A percentile compares a stretch with the other conserved stretches of the same genome.
Conservation (phyloP, 1,139 yeast species). For the Blastobotrys petasosporus region DNA sequence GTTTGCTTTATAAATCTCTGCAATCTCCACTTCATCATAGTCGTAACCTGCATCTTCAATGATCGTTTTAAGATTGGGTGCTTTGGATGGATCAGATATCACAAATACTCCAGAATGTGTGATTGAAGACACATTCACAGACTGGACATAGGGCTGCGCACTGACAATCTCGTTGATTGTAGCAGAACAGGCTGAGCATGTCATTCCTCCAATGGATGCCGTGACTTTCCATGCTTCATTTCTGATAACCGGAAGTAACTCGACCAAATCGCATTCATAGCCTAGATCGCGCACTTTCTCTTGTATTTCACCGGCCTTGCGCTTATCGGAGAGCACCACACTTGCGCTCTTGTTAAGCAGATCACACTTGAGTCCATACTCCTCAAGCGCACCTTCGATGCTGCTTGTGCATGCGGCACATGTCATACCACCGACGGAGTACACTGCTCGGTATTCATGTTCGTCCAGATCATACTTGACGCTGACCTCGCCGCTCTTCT, state of each 20-base stretch:
- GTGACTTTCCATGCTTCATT: conserved; percentile 39
- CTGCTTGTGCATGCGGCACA: conserved; percentile 54
- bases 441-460: conserved; percentile 44
- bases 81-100: conserved; percentile 31
- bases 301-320: conserved; percentile 45
- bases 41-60: conserved; percentile 38
- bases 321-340: conserved; percentile 39
- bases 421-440: conserved; percentile 59
- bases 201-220: conserved; percentile 67
- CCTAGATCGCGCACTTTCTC: conserved; percentile 49
- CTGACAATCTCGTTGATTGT: conserved; percentile 48
- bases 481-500: conserved; percentile 9
- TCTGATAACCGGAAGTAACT: conserved; percentile 50
- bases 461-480: conserved; percentile 16
- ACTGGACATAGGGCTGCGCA: conserved; percentile 49
- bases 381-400: conserved; percentile 39
- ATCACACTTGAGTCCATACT: conserved; percentile 33
- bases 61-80: conserved; percentile 3
- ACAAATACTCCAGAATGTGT: conserved; percentile 58
- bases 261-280: conserved; percentile 51
- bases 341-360: conserved; percentile 32
- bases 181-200: conserved; percentile 66
- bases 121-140: conserved; percentile 50
- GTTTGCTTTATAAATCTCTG: conserved; percentile 17
- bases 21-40: conserved; percentile 35